These are phyloP conservation scores for Metschnikowia lochheadii DNA, from an alignment of 805 yeast species.

Conservation along the genomic window DNA sequence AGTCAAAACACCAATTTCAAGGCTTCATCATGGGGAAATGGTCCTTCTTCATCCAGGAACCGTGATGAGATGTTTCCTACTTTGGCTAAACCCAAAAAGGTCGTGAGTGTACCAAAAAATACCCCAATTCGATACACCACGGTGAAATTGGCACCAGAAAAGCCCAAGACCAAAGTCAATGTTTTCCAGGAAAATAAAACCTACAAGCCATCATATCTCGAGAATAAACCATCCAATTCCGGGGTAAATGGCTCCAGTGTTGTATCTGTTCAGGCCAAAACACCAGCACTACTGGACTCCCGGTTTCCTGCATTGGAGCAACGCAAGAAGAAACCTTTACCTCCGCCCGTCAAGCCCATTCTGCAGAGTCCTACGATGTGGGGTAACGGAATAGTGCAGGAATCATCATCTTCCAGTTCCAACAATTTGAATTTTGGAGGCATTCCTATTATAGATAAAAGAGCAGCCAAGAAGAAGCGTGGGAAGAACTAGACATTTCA, in stretches of 20 bases:
- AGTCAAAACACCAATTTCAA: conserved; percentile 10
- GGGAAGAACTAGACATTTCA: background rate
- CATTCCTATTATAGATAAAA: conserved; percentile 16
- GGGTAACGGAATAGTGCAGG: conserved; percentile 13
- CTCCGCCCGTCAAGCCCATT: conserved; percentile 60
- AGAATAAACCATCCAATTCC: conserved; percentile 30
- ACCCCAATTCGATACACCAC: conserved; percentile 36
- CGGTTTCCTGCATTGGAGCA: conserved; percentile 47
- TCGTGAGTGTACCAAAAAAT: conserved; percentile 13
- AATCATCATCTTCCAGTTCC: conserved; percentile 5
- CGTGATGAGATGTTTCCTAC: conserved; percentile 32
- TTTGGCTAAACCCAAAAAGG: conserved; percentile 26
- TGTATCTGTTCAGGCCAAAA: conserved; percentile 21
- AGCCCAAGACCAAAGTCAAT: conserved; percentile 12
- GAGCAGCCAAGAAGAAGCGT: conserved; percentile 14
- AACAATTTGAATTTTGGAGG: conserved; percentile 13
- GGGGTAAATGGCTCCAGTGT: conserved; percentile 13
- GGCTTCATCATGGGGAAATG: conserved; percentile 26
- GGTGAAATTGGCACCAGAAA: conserved; percentile 22
- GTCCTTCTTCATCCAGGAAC: conserved; percentile 5
- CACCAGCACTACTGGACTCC: conserved; percentile 18
- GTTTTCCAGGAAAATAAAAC: conserved; percentile 18
- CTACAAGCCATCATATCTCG: conserved; percentile 33
- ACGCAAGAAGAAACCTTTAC: conserved; percentile 36
- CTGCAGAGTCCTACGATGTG: conserved; percentile 12